Percentiles rank a stretch among this genome's conserved stretches.
phyloP scores from a whole-genome alignment of 179 eudicot species.

The Drosera spatulata region DNA sequence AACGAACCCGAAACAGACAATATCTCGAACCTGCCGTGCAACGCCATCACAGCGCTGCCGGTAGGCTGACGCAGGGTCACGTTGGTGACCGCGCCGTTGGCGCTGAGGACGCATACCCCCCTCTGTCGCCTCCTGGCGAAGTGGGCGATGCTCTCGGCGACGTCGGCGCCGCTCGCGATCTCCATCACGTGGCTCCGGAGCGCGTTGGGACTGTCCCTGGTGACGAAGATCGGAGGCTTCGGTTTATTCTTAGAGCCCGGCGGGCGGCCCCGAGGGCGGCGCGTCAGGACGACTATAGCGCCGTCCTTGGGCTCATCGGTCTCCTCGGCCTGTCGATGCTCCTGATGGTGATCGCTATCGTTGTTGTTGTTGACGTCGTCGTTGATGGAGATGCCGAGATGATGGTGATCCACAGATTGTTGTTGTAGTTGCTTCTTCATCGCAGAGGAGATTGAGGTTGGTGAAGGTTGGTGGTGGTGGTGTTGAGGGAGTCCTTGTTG shows the following conservation, averaged over 20 bases:
- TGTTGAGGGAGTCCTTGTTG: too few relatives aligned
- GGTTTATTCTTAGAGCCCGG: slow-evolving; percentile 37
- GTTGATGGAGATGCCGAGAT: too few relatives aligned
- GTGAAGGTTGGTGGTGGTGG: too few relatives aligned
- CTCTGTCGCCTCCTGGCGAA: slow-evolving; percentile 22
- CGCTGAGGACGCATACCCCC: slow-evolving; percentile 24
- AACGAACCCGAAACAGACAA: slow-evolving; percentile 26
- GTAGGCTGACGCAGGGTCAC: slow-evolving; percentile 24
- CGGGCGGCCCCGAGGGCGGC: slow-evolving; percentile 27
- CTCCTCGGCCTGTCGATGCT: too few relatives aligned
- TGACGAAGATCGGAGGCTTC: slow-evolving; percentile 27
- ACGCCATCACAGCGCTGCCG: slow-evolving; percentile 5
- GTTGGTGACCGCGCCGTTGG: slow-evolving; percentile 24
- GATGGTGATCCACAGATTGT: too few relatives aligned
- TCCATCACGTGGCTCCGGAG: slow-evolving; percentile 28
- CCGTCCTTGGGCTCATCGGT: too few relatives aligned
- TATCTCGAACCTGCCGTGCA: slow-evolving; percentile 30
- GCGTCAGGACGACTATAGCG: too few relatives aligned
- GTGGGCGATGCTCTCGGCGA: slow-evolving; percentile 16
- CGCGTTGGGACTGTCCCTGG: slow-evolving; percentile 24
- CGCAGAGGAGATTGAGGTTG: too few relatives aligned
- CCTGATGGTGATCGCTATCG: too few relatives aligned
- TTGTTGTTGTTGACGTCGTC: too few relatives aligned
- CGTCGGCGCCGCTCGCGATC: slow-evolving; percentile 22
- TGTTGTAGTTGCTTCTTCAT: too few relatives aligned